Evolutionary conservation across 352 stramenopile species (phyloP), one percentile per base, ranked within the genome.

Genomic region (Phytophthora megakarya): DNA sequence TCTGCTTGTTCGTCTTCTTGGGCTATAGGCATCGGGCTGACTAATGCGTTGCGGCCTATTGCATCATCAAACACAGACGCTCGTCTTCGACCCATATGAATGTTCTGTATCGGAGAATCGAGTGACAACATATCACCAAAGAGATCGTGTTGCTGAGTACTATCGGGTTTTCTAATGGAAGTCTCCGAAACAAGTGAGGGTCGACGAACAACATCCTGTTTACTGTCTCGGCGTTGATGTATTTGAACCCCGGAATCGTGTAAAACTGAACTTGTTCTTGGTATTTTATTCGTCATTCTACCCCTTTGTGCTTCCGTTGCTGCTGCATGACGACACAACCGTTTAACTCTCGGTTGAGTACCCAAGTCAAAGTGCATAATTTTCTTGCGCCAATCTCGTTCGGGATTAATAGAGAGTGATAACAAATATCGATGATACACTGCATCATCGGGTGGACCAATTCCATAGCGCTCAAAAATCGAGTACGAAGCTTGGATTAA

Each of bases 301-400:
- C 44, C 13, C 1, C 13, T 48, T 48, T 28, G 22, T 26, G 21
- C n/a, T 57, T 39, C 11, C n/a, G n/a, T n/a, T 16, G 38, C 13
- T 12, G 38, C 10, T 45, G n/a, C 35, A 32, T 70, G 44, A 3
- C 26, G 58, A 33, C 63, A 63, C 47, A 75, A 47, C 0, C 62
- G 28, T 28, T 72, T 56, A 11, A 72, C 53, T 5, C 53, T 63
- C 3, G 49, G 65, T 49, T 63, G 65, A 9, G 25, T 16, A 0
- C 35, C 44, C 0, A 75, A 16, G 3, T 68, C 50, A 12, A 91
- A 84, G 13, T 28, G 53, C 12, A 57, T 51, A 54, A 91, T 75
- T 63, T 89, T 89, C 32, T 53, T 77, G 25, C 62, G 66, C 82
- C 82, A 91, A 63, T 91, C 70, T 55, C 28, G 61, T 13, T 89